Conservation (phyloP, 2,329 filamentous ascomycete species). For the Scedosporium dehoogii region DNA sequence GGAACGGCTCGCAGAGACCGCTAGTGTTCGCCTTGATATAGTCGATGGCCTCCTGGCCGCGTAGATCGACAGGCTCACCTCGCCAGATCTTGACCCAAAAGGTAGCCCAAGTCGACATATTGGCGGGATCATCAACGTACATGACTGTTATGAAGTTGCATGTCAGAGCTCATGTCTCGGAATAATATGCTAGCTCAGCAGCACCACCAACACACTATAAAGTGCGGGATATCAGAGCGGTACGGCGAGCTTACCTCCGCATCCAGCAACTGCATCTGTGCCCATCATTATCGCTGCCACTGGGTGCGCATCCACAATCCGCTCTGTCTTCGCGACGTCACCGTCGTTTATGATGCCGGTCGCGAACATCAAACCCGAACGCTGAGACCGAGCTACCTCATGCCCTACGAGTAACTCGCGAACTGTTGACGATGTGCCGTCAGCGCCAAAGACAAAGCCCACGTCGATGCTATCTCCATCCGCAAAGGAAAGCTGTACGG, state of each 20-base stretch:
- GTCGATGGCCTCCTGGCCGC: constrained; percentile 24
- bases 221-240: neutral
- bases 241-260: constrained; percentile 17
- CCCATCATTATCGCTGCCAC: constrained; percentile 21
- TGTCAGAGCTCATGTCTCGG: neutral
- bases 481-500: neutral
- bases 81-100: constrained; percentile 26
- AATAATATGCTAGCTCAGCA: neutral
- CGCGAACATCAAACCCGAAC: constrained; percentile 21
- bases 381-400: constrained; percentile 13
- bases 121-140: constrained; percentile 14
- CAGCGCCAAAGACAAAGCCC: constrained; percentile 21
- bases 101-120: constrained; percentile 20
- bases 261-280: constrained; percentile 16
- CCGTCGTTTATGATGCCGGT: constrained; percentile 16
- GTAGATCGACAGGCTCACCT: constrained; percentile 15
- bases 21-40: constrained; percentile 18
- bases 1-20: constrained; percentile 20
- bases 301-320: constrained; percentile 19
- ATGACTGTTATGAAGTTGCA: constrained; percentile 11
- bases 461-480: constrained; percentile 14
- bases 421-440: constrained; percentile 20
- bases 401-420: constrained; percentile 19
- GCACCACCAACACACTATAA: neutral
- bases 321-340: constrained; percentile 16